Evolutionary conservation across 371 early-diverging fungal species (phyloP), one percentile per base, ranked within the genome.

Genomic region (Apophysomyces elegans): DNA sequence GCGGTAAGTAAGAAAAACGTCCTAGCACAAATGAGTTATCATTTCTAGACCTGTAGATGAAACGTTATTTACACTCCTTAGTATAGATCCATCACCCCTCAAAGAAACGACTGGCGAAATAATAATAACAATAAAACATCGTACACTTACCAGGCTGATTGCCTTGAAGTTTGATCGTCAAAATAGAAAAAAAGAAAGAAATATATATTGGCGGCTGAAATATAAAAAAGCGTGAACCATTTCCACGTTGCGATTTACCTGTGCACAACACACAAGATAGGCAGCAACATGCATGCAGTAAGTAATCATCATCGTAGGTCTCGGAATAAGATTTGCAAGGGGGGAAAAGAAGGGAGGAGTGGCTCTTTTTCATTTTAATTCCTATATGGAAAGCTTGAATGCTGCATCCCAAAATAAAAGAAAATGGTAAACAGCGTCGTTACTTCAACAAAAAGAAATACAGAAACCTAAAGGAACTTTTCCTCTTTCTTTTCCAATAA

Each of bases 241-340:
- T 47, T 47, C 47, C 54, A 50, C 54, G 54, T 50, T 50, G n/a
- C 21, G 11, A 6, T 21, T 21, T 50, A 21, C 54, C 54, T 50
- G 54, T 50, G 54, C 54, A 50, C 54, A 50, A 50, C 54, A 50
- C 54, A 50, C 54, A 21, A 50, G 54, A 50, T 50, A 50, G 54
- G 54, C 21, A 50, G 54, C 54, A 50, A 2, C 21, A 50, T 50
- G 54, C 54, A 50, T 50, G 54, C 54, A 50, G 54, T 50, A 50
- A 50, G 21, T 26, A 50, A 21, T 50, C 54, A 50, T 50, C n/a
- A 14, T 47, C 54, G 21, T 50, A n/a, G 21, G 21, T 50, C 54
- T 21, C 54, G 21, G 21, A 21, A 50, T 21, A 21, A 47, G 18
- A 50, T 18, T 8, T 5, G 11, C 54, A 50, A 21, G 21, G 54